Percentiles rank a stretch among this genome's conserved stretches.
These are phyloP conservation scores for Sporisorium exsertum DNA, from an alignment of 1,284 basidiomycete species.

Conservation along the genomic window DNA sequence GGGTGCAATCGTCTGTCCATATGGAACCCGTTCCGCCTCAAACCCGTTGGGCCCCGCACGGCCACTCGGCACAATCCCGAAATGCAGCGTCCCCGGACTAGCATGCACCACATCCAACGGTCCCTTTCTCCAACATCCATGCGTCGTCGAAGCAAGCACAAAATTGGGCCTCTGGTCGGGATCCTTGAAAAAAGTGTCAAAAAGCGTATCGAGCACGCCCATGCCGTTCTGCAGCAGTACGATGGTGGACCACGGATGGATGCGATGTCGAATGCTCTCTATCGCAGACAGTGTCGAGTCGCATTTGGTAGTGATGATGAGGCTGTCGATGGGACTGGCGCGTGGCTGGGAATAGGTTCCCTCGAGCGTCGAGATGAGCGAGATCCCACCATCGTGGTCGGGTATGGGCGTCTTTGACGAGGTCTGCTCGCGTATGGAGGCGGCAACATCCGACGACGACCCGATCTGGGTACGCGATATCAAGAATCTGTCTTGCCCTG, in stretches of 20 bases:
- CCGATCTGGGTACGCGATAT: constrained; percentile 31
- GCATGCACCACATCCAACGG: constrained; percentile 79
- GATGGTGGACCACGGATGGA: constrained; percentile 80
- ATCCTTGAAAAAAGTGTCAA: constrained; percentile 80
- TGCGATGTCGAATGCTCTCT: constrained; percentile 75
- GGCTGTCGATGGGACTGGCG: constrained; percentile 67
- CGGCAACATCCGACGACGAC: constrained; percentile 9
- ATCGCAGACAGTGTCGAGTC: constrained; percentile 77
- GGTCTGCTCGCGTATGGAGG: constrained; percentile 26
- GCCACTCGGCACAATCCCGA: constrained; percentile 81
- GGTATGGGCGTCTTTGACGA: constrained; percentile 26
- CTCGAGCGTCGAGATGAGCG: constrained; percentile 36
- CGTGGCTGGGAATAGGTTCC: constrained; percentile 28
- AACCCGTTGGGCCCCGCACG: constrained; percentile 26
- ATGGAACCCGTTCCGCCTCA: constrained; percentile 25
- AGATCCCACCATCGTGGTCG: constrained; percentile 49
- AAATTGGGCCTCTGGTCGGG: constrained; percentile 82
- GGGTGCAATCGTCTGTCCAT: constrained; percentile 28
- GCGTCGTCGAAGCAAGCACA: constrained; percentile 84
- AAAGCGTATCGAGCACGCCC: constrained; percentile 86
- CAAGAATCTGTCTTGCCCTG: constrained; percentile 13
- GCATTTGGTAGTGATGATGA: constrained; percentile 87
- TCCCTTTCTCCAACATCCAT: constrained; percentile 75
- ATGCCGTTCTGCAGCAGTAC: constrained; percentile 91
- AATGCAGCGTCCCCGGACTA: constrained; percentile 79